Evolutionary conservation across 2,329 filamentous ascomycete species (phyloP).

Genomic region (Xylaria sp.): DNA sequence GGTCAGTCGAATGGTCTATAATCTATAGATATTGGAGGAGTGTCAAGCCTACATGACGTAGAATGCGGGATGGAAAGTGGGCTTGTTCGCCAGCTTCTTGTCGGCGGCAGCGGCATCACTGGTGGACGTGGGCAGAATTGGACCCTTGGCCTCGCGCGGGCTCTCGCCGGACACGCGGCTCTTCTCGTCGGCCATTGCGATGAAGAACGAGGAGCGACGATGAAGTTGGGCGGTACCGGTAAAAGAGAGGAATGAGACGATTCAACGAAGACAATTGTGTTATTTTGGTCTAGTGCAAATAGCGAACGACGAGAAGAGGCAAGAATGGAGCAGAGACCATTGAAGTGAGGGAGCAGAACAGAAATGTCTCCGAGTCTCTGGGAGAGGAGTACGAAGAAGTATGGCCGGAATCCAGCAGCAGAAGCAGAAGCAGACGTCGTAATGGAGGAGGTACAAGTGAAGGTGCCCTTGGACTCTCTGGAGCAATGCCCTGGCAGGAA

Average conservation of each 20-base stretch:
- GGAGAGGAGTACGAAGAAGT: not conserved
- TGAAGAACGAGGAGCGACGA: constrained; percentile 8
- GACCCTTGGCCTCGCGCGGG: constrained; percentile 53
- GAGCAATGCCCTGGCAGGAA: not conserved
- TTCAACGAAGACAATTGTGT: too few species aligned
- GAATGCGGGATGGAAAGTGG: constrained; percentile 70
- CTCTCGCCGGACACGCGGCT: constrained; percentile 75
- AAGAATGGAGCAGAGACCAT: not conserved
- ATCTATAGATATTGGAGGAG: too few species aligned
- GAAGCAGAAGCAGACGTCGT: not conserved
- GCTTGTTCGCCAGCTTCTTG: constrained; percentile 61
- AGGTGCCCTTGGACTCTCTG: too few species aligned
- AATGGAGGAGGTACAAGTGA: too few species aligned
- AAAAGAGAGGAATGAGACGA: not conserved
- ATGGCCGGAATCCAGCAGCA: not conserved
- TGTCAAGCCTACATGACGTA: constrained; percentile 68
- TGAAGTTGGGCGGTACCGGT: not conserved
- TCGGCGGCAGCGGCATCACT: constrained; percentile 51
- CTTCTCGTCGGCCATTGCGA: constrained; percentile 68
- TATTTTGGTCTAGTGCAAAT: constrained; percentile 3
- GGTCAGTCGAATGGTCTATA: constrained; percentile 1
- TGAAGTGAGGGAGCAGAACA: constrained; percentile 1
- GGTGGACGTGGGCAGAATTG: constrained; percentile 75
- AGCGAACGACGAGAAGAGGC: constrained; percentile 17
- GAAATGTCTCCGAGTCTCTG: not conserved